Conservation (phyloP, 306 rosid genomes). For the Spatholobus suberectus region DNA sequence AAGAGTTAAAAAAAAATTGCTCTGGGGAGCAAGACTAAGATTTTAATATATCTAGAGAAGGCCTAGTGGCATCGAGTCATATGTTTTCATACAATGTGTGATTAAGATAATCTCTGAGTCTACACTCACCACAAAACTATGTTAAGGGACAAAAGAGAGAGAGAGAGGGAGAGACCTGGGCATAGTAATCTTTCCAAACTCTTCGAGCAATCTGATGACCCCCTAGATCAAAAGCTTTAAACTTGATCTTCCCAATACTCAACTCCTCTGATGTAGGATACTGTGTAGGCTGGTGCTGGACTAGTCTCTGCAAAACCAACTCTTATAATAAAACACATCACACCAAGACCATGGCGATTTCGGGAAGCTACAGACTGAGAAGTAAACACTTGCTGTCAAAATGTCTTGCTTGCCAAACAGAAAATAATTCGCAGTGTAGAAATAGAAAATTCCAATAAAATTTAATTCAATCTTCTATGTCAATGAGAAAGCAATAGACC, state of each 20-base stretch:
- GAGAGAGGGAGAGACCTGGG: slow-evolving; percentile 64
- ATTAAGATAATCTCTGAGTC: not conserved
- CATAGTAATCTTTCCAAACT: slow-evolving; percentile 97
- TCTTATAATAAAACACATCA: slow-evolving; percentile 39
- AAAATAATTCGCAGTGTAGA: not conserved
- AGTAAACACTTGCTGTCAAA: slow-evolving; percentile 3
- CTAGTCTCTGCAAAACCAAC: slow-evolving; percentile 76
- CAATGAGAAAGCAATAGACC: not conserved
- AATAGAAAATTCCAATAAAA: not conserved
- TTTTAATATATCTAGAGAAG: not conserved
- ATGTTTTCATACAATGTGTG: not conserved
- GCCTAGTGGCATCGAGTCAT: not conserved
- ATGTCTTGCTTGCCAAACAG: slow-evolving; percentile 5
- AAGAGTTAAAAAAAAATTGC: not conserved
- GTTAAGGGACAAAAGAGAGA: not conserved
- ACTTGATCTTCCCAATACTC: slow-evolving; percentile 94
- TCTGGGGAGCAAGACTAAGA: not conserved
- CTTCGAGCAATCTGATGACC: slow-evolving; percentile 91
- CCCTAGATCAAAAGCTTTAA: slow-evolving; percentile 90
- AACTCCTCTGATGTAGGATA: slow-evolving; percentile 92
- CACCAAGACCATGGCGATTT: slow-evolving; percentile 22
- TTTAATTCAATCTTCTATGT: not conserved
- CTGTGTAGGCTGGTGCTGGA: slow-evolving; percentile 96
- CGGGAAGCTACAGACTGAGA: not conserved
- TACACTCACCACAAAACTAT: not conserved